Base-by-base conservation (phyloP, 2,329 filamentous ascomycete species). In the Pseudopyrenochaeta lycopersici region DNA sequence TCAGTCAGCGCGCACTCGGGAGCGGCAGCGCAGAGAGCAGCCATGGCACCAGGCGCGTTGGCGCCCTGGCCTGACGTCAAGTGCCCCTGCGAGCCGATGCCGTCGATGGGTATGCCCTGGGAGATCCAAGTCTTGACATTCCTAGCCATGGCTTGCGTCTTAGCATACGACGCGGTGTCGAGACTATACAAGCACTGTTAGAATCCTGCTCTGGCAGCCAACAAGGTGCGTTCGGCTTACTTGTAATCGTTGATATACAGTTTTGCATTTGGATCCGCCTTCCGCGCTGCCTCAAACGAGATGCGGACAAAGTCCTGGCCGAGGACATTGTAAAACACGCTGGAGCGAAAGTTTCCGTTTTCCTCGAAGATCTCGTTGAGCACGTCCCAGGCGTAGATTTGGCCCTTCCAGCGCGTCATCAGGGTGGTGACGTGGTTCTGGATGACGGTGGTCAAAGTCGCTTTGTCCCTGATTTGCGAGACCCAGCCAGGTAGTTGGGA, bases 171-270 rank as follows among this genome's bases (percentile, higher is more conserved):
- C 10, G 88, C 82, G 27, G 73, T 78, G 76, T 90, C 88, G 42
- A 90, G 82, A 77, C 89, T 90, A 44, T n/a, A 31, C n/a, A n/a
- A 9, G 9, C 9, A 10, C 3, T 35, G 42, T 64, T 40, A 64
- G 62, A 40, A 20, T 52, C 15, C 15, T 18, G 11, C 2, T 21
- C 21, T 7, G 2, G 11, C 10, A 9, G 32, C 5, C 10, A 15
- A 14, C 15, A 23, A 20, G 21, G 7, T 31, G 30, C 5, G 2
- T 9, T 9, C 27, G n/a, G 36, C 70, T 64, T 54, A 77, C 72
- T 80, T 82, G 72, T 81, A 82, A 68, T 92, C 89, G 73, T 92
- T 92, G 78, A 92, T 90, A 79, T 90, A 92, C 33, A 91, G 79
- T 78, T 88, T 89, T 4, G 86, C 88, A 53, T 76, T 66, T 2